Evolutionary conservation across 2,329 filamentous ascomycete species (phyloP), one percentile per base, ranked within the genome.

Genomic region (Cyphellophora attinorum): DNA sequence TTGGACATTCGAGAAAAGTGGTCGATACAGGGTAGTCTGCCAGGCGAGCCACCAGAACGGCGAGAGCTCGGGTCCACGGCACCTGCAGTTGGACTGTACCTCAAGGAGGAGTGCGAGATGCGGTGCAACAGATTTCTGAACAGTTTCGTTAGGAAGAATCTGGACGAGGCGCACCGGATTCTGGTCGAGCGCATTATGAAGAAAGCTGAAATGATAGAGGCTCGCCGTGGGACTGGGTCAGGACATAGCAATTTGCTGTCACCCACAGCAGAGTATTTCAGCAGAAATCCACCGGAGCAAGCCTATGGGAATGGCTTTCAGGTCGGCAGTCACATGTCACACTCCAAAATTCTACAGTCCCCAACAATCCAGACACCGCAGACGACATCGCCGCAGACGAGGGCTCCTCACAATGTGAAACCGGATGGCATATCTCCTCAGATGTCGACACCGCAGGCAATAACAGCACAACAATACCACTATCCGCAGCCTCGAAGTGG

Each of bases 61-160:
- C 59, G 72, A 8, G 82, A 89, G 59, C 58, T 83, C 14, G 81
- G 79, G 4, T 58, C 82, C 5, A 70, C 70, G 11, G 74, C 70
- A 0, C 84, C 85, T 0, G 58, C 68, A 14, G 64, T 74, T 27
- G 85, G 85, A 0, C 62, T 93, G 10, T 93, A 86, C 53, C 63
- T 93, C 27, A 70, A 81, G n/a, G 85, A 93, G 63, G 85, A 93
- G 46, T 79, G 91, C 31, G 79, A 85, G 43, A 77, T 93, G 67
- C 72, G 72, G 38, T 93, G 85, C 62, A 89, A 86, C 50, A 63
- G 85, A 38, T 64, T 91, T 42, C 72, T 91, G 63, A 70, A 77
- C 0, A 61, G 64, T 5, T 93, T 93, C 51, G 81, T 93, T 39
- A 88, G 83, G 65, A 82, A 77, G 60, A 91, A 83, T 11, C 68